Conservation (phyloP, 208 protist species). For the Angomonas ambiguus region DNA sequence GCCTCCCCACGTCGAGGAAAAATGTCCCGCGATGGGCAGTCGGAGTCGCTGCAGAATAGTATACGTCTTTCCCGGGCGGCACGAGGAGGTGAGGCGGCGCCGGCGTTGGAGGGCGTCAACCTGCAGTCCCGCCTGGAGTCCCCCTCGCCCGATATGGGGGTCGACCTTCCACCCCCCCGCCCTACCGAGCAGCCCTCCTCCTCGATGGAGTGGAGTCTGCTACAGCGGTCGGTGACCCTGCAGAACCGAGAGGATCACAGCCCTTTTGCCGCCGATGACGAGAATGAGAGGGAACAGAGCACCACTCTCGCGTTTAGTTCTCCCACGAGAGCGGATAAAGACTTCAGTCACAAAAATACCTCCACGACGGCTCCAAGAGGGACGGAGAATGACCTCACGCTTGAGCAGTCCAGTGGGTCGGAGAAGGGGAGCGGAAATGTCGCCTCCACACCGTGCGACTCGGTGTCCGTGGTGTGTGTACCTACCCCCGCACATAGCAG, state of each 20-base stretch:
- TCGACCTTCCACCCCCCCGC: not conserved
- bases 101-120: not conserved
- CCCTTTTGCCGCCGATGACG: not conserved
- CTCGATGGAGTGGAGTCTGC: not conserved
- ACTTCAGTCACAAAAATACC: not conserved
- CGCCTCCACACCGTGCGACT: not conserved
- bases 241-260: not conserved
- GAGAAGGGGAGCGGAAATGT: not conserved
- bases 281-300: not conserved
- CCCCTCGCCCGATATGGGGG: not conserved
- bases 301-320: not conserved
- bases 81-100: not conserved
- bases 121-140: not conserved
- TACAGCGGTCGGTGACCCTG: not conserved
- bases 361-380: not conserved
- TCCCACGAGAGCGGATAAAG: not conserved
- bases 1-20: not conserved
- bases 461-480: not conserved
- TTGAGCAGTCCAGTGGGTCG: not conserved
- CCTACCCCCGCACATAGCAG: not conserved
- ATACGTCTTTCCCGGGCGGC: not conserved
- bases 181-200: not conserved
- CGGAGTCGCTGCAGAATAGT: not conserved
- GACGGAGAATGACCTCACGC: constrained; percentile 1
- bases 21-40: not conserved